These are phyloP conservation scores for Akanthomyces uredinophilus DNA, from an alignment of 2,329 filamentous ascomycete species.

Conservation along the genomic window DNA sequence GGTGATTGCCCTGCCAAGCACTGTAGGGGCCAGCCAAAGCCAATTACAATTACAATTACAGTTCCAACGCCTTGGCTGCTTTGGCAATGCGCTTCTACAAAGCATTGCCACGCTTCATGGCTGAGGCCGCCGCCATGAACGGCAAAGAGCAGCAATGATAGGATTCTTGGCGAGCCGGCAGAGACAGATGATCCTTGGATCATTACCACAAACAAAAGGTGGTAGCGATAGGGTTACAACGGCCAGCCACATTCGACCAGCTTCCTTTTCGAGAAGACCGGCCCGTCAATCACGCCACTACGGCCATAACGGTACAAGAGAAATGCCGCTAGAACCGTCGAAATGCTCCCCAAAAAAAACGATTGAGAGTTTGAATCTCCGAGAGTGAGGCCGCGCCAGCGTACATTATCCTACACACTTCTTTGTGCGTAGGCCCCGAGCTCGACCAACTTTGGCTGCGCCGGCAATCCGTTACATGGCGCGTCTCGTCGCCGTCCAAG, in stretches of 20 bases:
- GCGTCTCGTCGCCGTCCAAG: too few species aligned
- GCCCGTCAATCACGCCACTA: not conserved
- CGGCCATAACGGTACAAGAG: not conserved
- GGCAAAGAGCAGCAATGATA: not conserved
- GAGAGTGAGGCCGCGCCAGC: too few species aligned
- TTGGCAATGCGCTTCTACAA: not conserved
- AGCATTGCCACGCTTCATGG: not conserved
- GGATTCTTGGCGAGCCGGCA: not conserved
- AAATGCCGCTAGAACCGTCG: not conserved
- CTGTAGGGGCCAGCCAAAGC: not conserved
- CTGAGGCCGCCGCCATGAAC: not conserved
- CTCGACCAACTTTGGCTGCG: too few species aligned
- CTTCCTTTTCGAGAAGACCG: not conserved
- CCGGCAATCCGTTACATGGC: too few species aligned
- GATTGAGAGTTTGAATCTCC: not conserved
- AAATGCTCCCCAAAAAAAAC: not conserved
- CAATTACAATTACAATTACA: not conserved
- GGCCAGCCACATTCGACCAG: not conserved
- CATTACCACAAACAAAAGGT: conserved; percentile 6
- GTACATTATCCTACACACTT: too few species aligned
- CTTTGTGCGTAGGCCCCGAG: too few species aligned
- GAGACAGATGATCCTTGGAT: not conserved
- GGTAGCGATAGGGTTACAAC: not conserved
- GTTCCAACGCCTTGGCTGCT: not conserved
- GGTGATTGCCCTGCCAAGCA: not conserved